Evolutionary conservation across 106 monocot species (phyloP).

Genomic region (Phalaenopsis aphrodite): DNA sequence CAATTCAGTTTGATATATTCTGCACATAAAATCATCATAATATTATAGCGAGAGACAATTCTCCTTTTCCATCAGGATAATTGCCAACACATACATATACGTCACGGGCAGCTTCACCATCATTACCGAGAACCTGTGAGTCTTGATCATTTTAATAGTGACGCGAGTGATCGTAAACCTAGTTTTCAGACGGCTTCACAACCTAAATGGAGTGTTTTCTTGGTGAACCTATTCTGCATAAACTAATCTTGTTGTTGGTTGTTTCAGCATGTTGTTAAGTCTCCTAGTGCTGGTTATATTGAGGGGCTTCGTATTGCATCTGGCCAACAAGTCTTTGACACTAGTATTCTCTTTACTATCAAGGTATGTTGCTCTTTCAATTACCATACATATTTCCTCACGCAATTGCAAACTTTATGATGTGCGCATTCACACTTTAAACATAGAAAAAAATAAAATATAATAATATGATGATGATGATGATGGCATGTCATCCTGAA

Average conservation of each 20-base stretch:
- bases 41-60: not conserved
- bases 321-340: conserved; percentile 87
- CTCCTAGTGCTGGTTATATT: conserved; percentile 63
- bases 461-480: not conserved
- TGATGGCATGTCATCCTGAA: not conserved
- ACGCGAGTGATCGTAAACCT: conserved; percentile 29
- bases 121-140: conserved; percentile 53
- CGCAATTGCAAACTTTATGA: not conserved
- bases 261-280: conserved; percentile 83
- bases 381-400: not conserved
- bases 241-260: not conserved
- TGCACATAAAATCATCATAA: not conserved
- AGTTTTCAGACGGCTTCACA: conserved; percentile 30
- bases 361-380: conserved; percentile 38
- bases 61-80: conserved; percentile 35
- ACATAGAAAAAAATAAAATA: not conserved
- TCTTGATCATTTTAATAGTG: conserved; percentile 32
- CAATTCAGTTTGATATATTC: not conserved
- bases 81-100: conserved; percentile 71
- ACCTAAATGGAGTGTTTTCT: conserved; percentile 74
- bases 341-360: conserved; percentile 64
- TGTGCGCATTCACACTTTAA: not conserved
- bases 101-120: conserved; percentile 77
- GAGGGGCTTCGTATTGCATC: conserved; percentile 57
- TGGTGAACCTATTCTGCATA: not conserved